Base-by-base conservation (phyloP, 495 filamentous ascomycete species). In the Filosporella fistucella region DNA sequence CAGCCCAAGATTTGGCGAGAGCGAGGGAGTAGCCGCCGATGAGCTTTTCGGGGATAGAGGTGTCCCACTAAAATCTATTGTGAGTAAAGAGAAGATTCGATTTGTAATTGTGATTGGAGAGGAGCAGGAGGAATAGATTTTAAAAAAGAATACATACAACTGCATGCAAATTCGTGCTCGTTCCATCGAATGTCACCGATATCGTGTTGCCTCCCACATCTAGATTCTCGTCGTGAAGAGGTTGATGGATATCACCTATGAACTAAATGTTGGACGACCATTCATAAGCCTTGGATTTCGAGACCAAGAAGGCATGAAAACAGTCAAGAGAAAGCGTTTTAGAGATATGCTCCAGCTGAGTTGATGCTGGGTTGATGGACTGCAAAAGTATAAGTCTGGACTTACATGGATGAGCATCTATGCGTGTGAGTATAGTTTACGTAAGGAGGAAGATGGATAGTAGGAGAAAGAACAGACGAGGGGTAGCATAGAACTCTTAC, bases 241-340 rank as follows among this genome's bases (percentile, higher is more conserved):
- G 81, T 49, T 85, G 81, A 9, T 75, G 72, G 39, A 84, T 74
- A 55, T 85, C 82, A 16, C 81, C 81, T 17, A 78, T 42, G 55
- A 81, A 76, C 68, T 77, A 54, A n/a, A n/a, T n/a, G n/a, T n/a
- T n/a, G n/a, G n/a, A n/a, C n/a, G n/a, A n/a, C n/a, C n/a, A n/a
- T n/a, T n/a, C n/a, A n/a, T n/a, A n/a, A n/a, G n/a, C n/a, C n/a
- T n/a, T 13, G 24, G 1, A n/a, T 38, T 28, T 38, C n/a, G 28
- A 1, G 52, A 47, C 52, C 52, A 56, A 16, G 52, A 56, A n/a
- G 52, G 52, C 10, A 56, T 42, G 4, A 47, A 9, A n/a, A 51
- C 4, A 1, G 42, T 37, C n/a, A 42, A 1, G 22, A 56, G 24
- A 24, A 47, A 2, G 4, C 35, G 29, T 18, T 47, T 56, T 14